Evolutionary conservation across 495 filamentous ascomycete species (phyloP).

Genomic region (Choiromyces venosus): DNA sequence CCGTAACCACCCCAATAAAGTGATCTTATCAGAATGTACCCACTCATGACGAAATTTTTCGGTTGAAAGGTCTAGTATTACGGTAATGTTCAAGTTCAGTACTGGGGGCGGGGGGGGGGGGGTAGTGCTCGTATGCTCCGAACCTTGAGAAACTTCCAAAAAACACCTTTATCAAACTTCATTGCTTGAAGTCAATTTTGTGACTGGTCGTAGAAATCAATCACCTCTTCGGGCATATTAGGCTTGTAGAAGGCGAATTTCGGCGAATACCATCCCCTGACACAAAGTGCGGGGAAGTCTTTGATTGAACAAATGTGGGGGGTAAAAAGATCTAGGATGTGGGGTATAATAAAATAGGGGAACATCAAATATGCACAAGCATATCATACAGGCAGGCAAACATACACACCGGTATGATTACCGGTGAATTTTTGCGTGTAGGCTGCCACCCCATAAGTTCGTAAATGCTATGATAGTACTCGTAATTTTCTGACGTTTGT

Average conservation of each 20-base stretch:
- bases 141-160: not conserved
- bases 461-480: not conserved
- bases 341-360: not conserved
- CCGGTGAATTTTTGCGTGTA: not conserved
- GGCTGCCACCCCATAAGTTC: not conserved
- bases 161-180: not conserved
- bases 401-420: conserved; percentile 1
- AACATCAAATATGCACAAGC: not conserved
- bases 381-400: not conserved
- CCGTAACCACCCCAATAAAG: not conserved
- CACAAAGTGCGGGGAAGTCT: not conserved
- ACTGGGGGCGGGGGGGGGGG: not conserved
- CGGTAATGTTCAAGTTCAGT: not conserved
- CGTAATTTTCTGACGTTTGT: no score
- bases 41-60: not conserved
- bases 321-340: not conserved
- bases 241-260: not conserved
- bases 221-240: not conserved
- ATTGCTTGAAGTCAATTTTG: not conserved
- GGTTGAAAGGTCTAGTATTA: not conserved
- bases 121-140: not conserved
- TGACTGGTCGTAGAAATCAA: not conserved
- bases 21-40: not conserved
- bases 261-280: not conserved
- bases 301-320: not conserved